These are phyloP conservation scores for Huntiella bhutanensis DNA, from an alignment of 2,329 filamentous ascomycete species.

Conservation along the genomic window DNA sequence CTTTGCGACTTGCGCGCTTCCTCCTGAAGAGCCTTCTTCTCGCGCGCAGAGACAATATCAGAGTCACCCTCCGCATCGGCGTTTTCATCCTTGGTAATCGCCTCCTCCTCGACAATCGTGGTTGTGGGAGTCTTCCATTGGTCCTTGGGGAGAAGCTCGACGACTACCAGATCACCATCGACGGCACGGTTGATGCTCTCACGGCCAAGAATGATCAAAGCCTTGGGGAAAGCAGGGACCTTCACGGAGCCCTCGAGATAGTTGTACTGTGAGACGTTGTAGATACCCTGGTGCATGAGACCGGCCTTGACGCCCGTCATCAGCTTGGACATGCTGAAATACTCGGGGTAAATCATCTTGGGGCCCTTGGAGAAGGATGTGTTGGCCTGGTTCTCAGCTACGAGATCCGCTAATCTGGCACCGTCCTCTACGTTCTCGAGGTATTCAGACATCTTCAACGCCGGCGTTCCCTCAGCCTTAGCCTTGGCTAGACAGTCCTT, in stretches of 20 bases:
- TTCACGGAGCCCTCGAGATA: constrained; percentile 88
- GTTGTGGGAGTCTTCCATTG: constrained; percentile 95
- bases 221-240: constrained; percentile 75
- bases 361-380: constrained; percentile 40
- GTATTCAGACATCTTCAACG: constrained; percentile 53
- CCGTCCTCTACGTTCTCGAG: constrained; percentile 69
- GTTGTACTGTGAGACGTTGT: constrained; percentile 95
- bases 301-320: constrained; percentile 84
- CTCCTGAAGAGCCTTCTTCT: constrained; percentile 72
- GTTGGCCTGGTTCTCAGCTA: constrained; percentile 58
- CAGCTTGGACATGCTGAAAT: constrained; percentile 76
- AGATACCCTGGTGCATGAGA: constrained; percentile 79
- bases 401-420: constrained; percentile 79
- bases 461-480: constrained; percentile 52
- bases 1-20: constrained; percentile 76
- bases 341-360: constrained; percentile 71
- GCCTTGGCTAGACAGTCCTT: constrained; percentile 72
- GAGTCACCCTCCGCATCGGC: constrained; percentile 65
- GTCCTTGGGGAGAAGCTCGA: constrained; percentile 80
- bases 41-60: constrained; percentile 45
- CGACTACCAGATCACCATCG: constrained; percentile 78
- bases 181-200: constrained; percentile 94
- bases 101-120: constrained; percentile 88
- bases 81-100: constrained; percentile 81
- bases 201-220: constrained; percentile 70